Evolutionary conservation across 495 filamentous ascomycete genomes (phyloP), one percentile per base, ranked within the genome.

Genomic region (Penicillium lagena): DNA sequence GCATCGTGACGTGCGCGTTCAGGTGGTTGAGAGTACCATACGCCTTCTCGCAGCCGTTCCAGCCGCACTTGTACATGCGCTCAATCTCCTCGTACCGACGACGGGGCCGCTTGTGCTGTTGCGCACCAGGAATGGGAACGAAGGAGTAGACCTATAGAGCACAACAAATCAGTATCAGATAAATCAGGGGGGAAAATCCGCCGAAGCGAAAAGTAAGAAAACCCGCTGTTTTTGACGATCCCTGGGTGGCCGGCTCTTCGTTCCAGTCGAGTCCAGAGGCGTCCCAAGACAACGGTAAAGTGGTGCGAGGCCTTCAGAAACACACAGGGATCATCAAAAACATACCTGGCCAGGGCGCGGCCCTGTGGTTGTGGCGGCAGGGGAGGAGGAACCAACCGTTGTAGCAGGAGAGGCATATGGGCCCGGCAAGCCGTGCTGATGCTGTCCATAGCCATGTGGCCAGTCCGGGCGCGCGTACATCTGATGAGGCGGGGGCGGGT

Each of bases 61-160:
- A 96, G 9, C 93, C 93, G 68, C 93, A 98, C 67, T 96, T 96
- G 72, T 98, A 98, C 93, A 98, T 98, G 46, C 93, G 84, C 73
- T 98, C 93, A 59, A 98, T 98, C 64, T 98, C 93, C 70, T 98
- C 93, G 56, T 96, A 98, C 29, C 93, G 81, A 50, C 93, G 80
- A 52, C 93, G 82, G 14, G 93, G 93, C 37, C 93, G 82, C 75
- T 98, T 98, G 66, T 97, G 90, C 63, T 98, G 93, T 59, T 95
- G 90, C 28, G 93, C 89, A 40, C 93, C 93, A 10, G 93, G 93
- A 61, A 98, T 98, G 1, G 93, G 93, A 37, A 98, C 93, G 60
- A 98, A 98, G 2, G 90, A 96, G 62, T 97, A 98, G 37, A 98
- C 93, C 83, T 94, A 75, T 17, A 68, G 75, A 30, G 68, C 2